These are phyloP conservation scores for Botrytis aclada DNA, from an alignment of 2,329 filamentous ascomycete genomes.

Conservation along the genomic window DNA sequence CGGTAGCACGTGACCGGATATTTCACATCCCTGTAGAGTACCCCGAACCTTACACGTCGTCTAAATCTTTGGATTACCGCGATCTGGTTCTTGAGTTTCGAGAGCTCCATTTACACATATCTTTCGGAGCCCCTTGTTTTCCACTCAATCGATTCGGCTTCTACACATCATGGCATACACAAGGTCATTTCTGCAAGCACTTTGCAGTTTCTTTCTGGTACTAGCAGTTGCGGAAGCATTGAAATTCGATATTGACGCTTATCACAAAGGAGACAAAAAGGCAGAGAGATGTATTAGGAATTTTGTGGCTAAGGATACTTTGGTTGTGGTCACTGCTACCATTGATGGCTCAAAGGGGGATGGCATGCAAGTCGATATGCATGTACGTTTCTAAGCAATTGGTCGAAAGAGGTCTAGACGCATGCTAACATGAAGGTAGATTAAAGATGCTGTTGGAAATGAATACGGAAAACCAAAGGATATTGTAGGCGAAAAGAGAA, in stretches of 20 bases:
- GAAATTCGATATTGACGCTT: conserved; percentile 87
- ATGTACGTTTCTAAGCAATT: conserved; percentile 56
- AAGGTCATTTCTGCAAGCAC: conserved; percentile 53
- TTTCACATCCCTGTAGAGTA: conserved; percentile 22
- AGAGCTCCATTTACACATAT: conserved; percentile 22
- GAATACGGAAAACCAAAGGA: conserved; percentile 92
- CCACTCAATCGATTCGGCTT: neutral
- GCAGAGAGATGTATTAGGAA: conserved; percentile 92
- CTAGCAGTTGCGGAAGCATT: conserved; percentile 62
- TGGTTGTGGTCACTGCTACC: conserved; percentile 92
- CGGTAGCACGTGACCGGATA: conserved; percentile 19
- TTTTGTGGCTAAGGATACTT: conserved; percentile 86
- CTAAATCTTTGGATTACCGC: conserved; percentile 23
- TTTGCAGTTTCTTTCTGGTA: conserved; percentile 58
- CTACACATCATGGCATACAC: conserved; percentile 48
- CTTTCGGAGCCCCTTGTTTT: neutral
- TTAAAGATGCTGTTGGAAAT: conserved; percentile 92
- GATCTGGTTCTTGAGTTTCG: conserved; percentile 18
- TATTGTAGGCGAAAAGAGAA: conserved; percentile 75
- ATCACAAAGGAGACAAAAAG: conserved; percentile 59
- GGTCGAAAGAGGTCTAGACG: neutral
- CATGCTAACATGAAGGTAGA: conserved; percentile 51
- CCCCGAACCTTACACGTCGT: conserved; percentile 29
- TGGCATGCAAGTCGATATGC: conserved; percentile 90
- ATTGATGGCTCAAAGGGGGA: conserved; percentile 84